Evolutionary conservation across 2,329 filamentous ascomycete genomes (phyloP), one percentile per base, ranked within the genome.

Genomic region (Aureobasidium vineae): DNA sequence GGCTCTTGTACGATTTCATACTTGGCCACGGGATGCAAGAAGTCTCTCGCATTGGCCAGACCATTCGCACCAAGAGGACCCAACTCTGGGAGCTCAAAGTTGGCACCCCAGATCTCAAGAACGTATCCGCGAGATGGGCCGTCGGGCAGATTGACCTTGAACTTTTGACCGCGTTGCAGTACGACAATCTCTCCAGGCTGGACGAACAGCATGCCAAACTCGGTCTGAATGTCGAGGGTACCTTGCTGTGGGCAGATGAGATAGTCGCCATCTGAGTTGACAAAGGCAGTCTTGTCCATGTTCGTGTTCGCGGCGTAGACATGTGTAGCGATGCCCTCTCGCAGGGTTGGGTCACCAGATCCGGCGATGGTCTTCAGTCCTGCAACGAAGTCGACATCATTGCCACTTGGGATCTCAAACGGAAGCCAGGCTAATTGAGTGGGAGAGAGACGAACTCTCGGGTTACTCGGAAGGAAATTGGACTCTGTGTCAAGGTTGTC

Each of bases 1-100:
- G 72, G 69, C 5, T 75, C 74, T 45, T 77, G 73, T 26, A 76
- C 69, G n/a, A 75, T 73, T 45, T 77, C 75, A 56, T 76, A 76
- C 15, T 73, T 71, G n/a, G 76, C 76, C 43, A 75, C 74, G 2
- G 76, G 76, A 64, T 72, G 75, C 19, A 77, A 66, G 49, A 52
- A 52, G 49, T 52, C 49, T 52, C 49, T 52, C 13, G 28, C 28
- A 8, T 52, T 52, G 3, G 49, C 49, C 26, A 52, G 4, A 10
- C 26, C 49, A 5, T 52, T 52, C 6, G 49, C 26, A n/a, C 49
- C 49, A 16, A 52, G 16, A 3, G 49, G 49, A 8, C 49, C 49
- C 16, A 52, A n/a, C 8, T 52, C 49, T n/a, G 49, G 49, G 4
- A 52, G 28, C 8, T 52, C 49, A 8, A 52, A 52, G 8, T 52